Percentiles rank a stretch among this genome's conserved stretches.
Conservation (phyloP, 495 filamentous ascomycete species). For the Opeltia flavorubescens region DNA sequence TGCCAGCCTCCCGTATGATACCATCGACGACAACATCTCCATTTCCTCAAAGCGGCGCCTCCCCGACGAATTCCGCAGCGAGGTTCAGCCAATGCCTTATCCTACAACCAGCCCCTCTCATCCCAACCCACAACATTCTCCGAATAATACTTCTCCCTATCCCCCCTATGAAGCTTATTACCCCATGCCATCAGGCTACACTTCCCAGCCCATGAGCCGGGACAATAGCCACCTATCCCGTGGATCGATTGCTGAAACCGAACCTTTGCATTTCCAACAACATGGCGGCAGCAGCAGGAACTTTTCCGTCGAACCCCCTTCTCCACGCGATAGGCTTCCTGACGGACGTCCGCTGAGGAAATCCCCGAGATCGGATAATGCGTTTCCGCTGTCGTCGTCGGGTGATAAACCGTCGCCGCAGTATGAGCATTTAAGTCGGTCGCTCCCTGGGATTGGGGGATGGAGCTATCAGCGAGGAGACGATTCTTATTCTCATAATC, state of each 20-base stretch:
- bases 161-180: slow-evolving; percentile 3
- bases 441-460: not conserved
- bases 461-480: not conserved
- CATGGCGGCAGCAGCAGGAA: not conserved
- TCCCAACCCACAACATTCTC: slow-evolving; percentile 4
- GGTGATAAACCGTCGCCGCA: not conserved
- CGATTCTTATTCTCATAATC: not conserved
- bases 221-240: slow-evolving; percentile 24
- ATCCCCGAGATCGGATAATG: slow-evolving; percentile 10
- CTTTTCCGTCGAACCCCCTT: slow-evolving; percentile 3
- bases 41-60: slow-evolving; percentile 13
- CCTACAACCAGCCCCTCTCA: slow-evolving; percentile 6
- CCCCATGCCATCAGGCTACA: slow-evolving; percentile 26
- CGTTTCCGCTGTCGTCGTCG: slow-evolving; percentile 5
- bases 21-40: slow-evolving; percentile 7
- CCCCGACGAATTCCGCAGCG: slow-evolving; percentile 8
- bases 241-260: slow-evolving; percentile 14
- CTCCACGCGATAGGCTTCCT: slow-evolving; percentile 8
- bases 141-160: not conserved
- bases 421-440: not conserved
- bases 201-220: slow-evolving; percentile 44
- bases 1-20: slow-evolving; percentile 8
- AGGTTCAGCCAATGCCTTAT: slow-evolving; percentile 1
- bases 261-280: slow-evolving; percentile 4
- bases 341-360: slow-evolving; percentile 15